Conservation (phyloP, 2,329 filamentous ascomycete genomes). For the Talaromyces sp. region DNA sequence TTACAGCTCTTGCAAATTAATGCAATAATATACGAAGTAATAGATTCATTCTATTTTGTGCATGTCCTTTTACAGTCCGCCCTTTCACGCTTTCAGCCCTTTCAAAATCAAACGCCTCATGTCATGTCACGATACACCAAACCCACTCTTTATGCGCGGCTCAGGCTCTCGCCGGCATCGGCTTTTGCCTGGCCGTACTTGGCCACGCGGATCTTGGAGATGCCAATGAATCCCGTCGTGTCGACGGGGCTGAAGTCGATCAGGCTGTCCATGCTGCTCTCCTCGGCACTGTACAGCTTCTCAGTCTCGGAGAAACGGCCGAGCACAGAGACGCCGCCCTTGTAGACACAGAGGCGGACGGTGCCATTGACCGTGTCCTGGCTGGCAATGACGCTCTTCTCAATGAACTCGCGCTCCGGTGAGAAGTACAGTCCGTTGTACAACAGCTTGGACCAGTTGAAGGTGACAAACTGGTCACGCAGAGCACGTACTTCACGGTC, state of each 20-base stretch:
- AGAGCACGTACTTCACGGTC: slow-evolving; percentile 64
- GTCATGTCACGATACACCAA: not conserved
- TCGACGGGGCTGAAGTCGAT: slow-evolving; percentile 62
- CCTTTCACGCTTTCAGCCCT: not conserved
- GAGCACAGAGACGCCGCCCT: slow-evolving; percentile 54
- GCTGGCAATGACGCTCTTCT: slow-evolving; percentile 56
- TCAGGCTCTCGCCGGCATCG: slow-evolving; percentile 26
- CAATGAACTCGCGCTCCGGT: slow-evolving; percentile 65
- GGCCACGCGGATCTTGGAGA: slow-evolving; percentile 19
- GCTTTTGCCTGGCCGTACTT: slow-evolving; percentile 40
- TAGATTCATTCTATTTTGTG: not conserved
- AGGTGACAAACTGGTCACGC: slow-evolving; percentile 65
- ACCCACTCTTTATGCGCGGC: slow-evolving; percentile 7
- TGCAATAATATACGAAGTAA: not conserved
- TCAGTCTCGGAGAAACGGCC: slow-evolving; percentile 57
- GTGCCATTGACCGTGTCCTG: slow-evolving; percentile 53
- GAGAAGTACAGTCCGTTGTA: slow-evolving; percentile 66
- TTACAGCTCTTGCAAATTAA: not conserved
- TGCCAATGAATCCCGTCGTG: slow-evolving; percentile 57
- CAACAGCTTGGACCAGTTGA: slow-evolving; percentile 53
- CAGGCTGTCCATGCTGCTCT: slow-evolving; percentile 66
- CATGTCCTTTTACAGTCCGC: not conserved
- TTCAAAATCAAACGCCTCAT: not conserved
- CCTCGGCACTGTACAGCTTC: slow-evolving; percentile 64
- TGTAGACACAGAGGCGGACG: slow-evolving; percentile 61